Conservation (phyloP, 2,329 filamentous ascomycete species). For the Aspergillus viridinutans region DNA sequence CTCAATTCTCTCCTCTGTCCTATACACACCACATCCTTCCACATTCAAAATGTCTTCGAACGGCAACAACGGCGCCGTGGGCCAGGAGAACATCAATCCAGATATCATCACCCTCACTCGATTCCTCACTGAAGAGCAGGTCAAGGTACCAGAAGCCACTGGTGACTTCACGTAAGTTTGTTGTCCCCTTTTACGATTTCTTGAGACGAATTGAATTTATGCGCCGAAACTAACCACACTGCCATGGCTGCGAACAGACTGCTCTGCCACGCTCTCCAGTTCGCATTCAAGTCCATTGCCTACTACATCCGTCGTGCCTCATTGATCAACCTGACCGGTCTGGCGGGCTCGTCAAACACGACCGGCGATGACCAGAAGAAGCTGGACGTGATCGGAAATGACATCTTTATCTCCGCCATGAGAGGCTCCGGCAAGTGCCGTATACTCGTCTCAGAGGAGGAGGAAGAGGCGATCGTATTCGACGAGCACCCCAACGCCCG, state of each 20-base stretch:
- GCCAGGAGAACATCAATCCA: constrained; percentile 80
- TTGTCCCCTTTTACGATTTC: neutral
- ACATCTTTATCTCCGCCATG: constrained; percentile 96
- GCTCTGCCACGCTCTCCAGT: constrained; percentile 94
- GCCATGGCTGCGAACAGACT: constrained; percentile 53
- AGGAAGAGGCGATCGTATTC: constrained; percentile 89
- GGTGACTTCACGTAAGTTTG: constrained; percentile 90
- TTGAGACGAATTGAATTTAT: neutral
- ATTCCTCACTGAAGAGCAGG: constrained; percentile 93
- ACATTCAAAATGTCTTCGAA: constrained; percentile 35
- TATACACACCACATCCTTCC: constrained; percentile 2
- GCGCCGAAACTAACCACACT: neutral
- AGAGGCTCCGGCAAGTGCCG: constrained; percentile 84
- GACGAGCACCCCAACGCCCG: constrained; percentile 67
- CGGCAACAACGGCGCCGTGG: constrained; percentile 45
- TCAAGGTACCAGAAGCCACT: constrained; percentile 87
- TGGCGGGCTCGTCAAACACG: constrained; percentile 89
- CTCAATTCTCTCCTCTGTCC: neutral
- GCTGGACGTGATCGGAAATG: constrained; percentile 97
- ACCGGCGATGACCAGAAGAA: constrained; percentile 99
- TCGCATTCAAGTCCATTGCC: constrained; percentile 99
- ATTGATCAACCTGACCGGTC: constrained; percentile 89
- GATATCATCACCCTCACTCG: constrained; percentile 93
- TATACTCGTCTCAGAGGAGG: constrained; percentile 94
- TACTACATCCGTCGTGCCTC: constrained; percentile 98